phyloP scores from a whole-genome alignment of 768 basidiomycete genomes.

The Phylloporus arenicola region DNA sequence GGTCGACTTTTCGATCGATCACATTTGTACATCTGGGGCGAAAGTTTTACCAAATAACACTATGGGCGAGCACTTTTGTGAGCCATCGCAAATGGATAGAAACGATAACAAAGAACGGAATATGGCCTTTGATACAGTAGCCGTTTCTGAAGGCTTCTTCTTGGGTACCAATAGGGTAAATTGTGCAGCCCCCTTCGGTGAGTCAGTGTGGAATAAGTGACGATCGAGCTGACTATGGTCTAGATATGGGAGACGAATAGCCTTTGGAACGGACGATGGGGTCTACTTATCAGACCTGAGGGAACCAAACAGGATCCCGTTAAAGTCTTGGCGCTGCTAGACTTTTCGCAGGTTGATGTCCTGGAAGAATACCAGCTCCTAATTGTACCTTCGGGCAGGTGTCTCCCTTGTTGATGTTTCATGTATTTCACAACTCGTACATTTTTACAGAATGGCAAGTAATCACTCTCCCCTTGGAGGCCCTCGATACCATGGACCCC shows the following conservation, averaged over 20 bases:
- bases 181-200: slow-evolving; percentile 83
- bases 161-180: slow-evolving; percentile 80
- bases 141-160: slow-evolving; percentile 87
- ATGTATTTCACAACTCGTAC: not conserved
- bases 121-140: slow-evolving; percentile 77
- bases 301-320: slow-evolving; percentile 75
- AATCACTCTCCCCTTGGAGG: slow-evolving; percentile 92
- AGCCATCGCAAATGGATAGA: slow-evolving; percentile 94
- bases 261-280: slow-evolving; percentile 97
- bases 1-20: slow-evolving; percentile 83
- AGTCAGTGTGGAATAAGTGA: slow-evolving; percentile 34
- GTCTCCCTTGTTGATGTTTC: not conserved
- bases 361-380: slow-evolving; percentile 93
- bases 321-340: slow-evolving; percentile 82
- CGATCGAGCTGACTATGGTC: slow-evolving; percentile 3
- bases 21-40: slow-evolving; percentile 93
- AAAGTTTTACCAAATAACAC: slow-evolving; percentile 84
- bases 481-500: slow-evolving; percentile 85
- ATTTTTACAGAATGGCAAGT: slow-evolving; percentile 76
- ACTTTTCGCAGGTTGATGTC: slow-evolving; percentile 93
- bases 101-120: slow-evolving; percentile 82
- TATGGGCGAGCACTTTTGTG: slow-evolving; percentile 85
- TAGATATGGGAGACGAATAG: slow-evolving; percentile 80
- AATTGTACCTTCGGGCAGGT: slow-evolving; percentile 93
- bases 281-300: slow-evolving; percentile 90